phyloP scores from a whole-genome alignment of 345 rosid genomes.

The Salix viminalis region DNA sequence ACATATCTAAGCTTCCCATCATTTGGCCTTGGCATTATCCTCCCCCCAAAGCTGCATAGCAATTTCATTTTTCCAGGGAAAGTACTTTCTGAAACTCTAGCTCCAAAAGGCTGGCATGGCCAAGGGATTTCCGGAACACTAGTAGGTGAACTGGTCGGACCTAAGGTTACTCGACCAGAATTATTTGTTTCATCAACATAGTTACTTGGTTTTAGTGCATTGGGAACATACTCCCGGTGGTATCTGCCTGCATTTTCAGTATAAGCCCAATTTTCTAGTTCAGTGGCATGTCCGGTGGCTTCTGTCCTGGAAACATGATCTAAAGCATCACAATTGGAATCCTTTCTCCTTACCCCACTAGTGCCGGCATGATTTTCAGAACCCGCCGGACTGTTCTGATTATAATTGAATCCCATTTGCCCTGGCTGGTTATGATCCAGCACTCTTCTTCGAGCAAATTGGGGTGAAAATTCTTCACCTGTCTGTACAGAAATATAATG shows the following conservation, averaged over 20 bases:
- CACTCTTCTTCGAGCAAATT: slow-evolving; percentile 47
- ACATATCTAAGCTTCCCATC: slow-evolving; percentile 85
- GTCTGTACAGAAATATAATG: slow-evolving; percentile 53
- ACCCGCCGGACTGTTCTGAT: slow-evolving; percentile 27
- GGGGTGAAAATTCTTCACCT: slow-evolving; percentile 75
- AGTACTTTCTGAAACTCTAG: slow-evolving; percentile 27
- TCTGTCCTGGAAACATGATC: slow-evolving; percentile 27
- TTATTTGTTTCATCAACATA: slow-evolving; percentile 14
- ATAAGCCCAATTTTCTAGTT: slow-evolving; percentile 26
- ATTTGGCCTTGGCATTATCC: slow-evolving; percentile 68
- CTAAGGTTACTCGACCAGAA: slow-evolving; percentile 11
- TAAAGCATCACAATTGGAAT: slow-evolving; percentile 32
- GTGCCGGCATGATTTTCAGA: slow-evolving; percentile 39
- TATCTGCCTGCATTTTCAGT: slow-evolving; percentile 20
- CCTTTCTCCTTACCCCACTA: slow-evolving; percentile 38
- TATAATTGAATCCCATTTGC: slow-evolving; percentile 18
- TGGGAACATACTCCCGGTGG: slow-evolving; percentile 24
- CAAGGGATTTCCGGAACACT: slow-evolving; percentile 37
- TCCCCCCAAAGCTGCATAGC: slow-evolving; percentile 85
- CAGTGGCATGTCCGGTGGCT: slow-evolving; percentile 18
- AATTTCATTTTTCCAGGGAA: slow-evolving; percentile 51
- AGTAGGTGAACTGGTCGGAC: slow-evolving; percentile 7
- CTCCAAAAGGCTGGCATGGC: slow-evolving; percentile 25
- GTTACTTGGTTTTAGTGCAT: slow-evolving; percentile 18
- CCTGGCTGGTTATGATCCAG: slow-evolving; percentile 16